These are phyloP conservation scores for Colletotrichum plurivorum DNA, from an alignment of 2,329 filamentous ascomycete genomes.

Conservation along the genomic window DNA sequence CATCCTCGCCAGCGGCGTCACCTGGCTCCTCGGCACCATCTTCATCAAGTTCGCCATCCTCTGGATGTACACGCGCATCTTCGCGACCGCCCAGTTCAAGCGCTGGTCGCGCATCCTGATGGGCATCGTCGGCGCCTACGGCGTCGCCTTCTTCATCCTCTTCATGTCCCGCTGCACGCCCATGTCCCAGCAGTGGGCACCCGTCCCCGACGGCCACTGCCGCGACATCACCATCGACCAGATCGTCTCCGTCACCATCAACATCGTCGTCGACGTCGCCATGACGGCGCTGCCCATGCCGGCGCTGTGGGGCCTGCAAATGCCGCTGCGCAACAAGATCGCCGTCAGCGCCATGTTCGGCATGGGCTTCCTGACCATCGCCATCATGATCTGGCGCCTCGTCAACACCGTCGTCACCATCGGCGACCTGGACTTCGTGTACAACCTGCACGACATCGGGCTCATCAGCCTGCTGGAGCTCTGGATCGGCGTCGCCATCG, in stretches of 20 bases:
- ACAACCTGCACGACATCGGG: slow-evolving; percentile 49
- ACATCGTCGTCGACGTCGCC: slow-evolving; percentile 49
- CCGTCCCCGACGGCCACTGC: slow-evolving; percentile 52
- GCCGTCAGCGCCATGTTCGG: slow-evolving; percentile 50
- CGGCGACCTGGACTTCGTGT: slow-evolving; percentile 42
- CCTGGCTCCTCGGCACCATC: slow-evolving; percentile 47
- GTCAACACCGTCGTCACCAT: slow-evolving; percentile 45
- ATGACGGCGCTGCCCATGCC: slow-evolving; percentile 57
- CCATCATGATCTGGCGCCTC: slow-evolving; percentile 55
- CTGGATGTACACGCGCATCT: slow-evolving; percentile 49
- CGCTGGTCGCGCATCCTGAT: slow-evolving; percentile 45
- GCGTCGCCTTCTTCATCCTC: slow-evolving; percentile 48
- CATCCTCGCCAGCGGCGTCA: slow-evolving; percentile 46
- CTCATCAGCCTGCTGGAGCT: slow-evolving; percentile 55
- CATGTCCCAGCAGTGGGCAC: slow-evolving; percentile 49
- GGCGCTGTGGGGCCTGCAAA: slow-evolving; percentile 58
- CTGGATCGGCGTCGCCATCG: slow-evolving; percentile 55
- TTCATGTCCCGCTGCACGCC: slow-evolving; percentile 51
- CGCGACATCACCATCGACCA: slow-evolving; percentile 47
- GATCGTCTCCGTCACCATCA: slow-evolving; percentile 44
- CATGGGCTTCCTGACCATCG: slow-evolving; percentile 52
- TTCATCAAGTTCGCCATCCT: slow-evolving; percentile 51
- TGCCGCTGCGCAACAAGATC: slow-evolving; percentile 54
- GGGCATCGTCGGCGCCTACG: slow-evolving; percentile 44
- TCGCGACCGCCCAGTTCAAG: slow-evolving; percentile 46